Evolutionary conservation across 495 filamentous ascomycete genomes (phyloP).

Genomic region (Immersiella caudata): DNA sequence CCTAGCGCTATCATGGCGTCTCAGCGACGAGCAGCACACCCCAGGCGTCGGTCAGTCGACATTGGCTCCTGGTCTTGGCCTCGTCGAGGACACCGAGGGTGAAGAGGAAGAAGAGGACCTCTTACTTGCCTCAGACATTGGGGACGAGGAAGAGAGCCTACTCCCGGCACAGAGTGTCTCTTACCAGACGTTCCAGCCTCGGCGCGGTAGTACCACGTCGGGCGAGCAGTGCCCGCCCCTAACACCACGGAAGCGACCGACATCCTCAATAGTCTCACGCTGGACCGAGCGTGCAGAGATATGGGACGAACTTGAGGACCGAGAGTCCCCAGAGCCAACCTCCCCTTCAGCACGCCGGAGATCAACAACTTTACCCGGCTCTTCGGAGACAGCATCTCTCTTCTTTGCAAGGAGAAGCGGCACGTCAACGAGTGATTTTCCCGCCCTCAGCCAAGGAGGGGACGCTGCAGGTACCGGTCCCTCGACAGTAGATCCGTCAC

Average conservation of each 20-base stretch:
- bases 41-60: constrained; percentile 62
- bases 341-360: constrained; percentile 36
- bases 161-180: constrained; percentile 32
- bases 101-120: constrained; percentile 54
- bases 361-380: constrained; percentile 41
- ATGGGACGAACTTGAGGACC: constrained; percentile 68
- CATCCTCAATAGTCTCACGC: constrained; percentile 39
- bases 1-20: constrained; percentile 89
- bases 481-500: constrained; percentile 24
- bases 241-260: constrained; percentile 27
- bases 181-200: constrained; percentile 50
- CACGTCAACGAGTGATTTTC: constrained; percentile 33
- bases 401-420: constrained; percentile 25
- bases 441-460: constrained; percentile 26
- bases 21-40: constrained; percentile 70
- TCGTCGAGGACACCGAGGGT: constrained; percentile 66
- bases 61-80: constrained; percentile 69
- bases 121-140: constrained; percentile 43
- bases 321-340: constrained; percentile 44
- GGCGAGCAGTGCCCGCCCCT: constrained; percentile 14
- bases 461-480: constrained; percentile 21
- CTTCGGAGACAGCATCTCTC: constrained; percentile 36
- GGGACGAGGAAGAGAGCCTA: constrained; percentile 39
- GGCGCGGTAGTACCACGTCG: constrained; percentile 18
- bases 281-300: constrained; percentile 65